Percentiles rank a stretch among this genome's conserved stretches.
Conservation (phyloP, 345 rosid species). For the Brassica cretica region DNA sequence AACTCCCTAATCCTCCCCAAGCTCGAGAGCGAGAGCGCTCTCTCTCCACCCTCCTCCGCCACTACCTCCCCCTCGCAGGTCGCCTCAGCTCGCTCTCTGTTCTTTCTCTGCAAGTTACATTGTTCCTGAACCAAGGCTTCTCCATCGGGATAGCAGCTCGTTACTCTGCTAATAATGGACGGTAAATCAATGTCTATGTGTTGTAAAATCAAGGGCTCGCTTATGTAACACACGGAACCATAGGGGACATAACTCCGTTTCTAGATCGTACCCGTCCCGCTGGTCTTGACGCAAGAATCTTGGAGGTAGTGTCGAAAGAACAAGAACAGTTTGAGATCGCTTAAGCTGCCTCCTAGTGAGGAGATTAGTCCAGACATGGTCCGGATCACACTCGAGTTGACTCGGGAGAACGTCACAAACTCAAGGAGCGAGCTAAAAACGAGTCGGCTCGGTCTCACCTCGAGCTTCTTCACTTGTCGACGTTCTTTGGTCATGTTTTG, state of each 20-base stretch:
- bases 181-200: constrained; percentile 20
- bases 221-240: constrained; percentile 15
- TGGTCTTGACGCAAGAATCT: neutral
- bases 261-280: constrained; percentile 36
- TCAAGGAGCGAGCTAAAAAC: constrained; percentile 14
- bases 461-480: constrained; percentile 34
- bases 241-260: constrained; percentile 8
- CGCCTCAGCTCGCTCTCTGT: constrained; percentile 7
- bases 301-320: neutral
- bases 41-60: constrained; percentile 38
- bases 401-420: constrained; percentile 24
- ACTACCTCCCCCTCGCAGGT: constrained; percentile 45
- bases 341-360: neutral
- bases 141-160: constrained; percentile 25
- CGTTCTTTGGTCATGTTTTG: constrained; percentile 21
- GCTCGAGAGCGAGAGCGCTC: constrained; percentile 36
- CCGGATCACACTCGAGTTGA: neutral
- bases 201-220: constrained; percentile 39
- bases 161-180: constrained; percentile 26
- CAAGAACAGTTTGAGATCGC: constrained; percentile 5
- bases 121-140: constrained; percentile 33
- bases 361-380: neutral
- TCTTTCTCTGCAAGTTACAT: constrained; percentile 21
- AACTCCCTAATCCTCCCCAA: constrained; percentile 36
- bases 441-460: neutral